These are phyloP conservation scores for Venturia oleaginea DNA, from an alignment of 2,329 filamentous ascomycete species.

Conservation along the genomic window DNA sequence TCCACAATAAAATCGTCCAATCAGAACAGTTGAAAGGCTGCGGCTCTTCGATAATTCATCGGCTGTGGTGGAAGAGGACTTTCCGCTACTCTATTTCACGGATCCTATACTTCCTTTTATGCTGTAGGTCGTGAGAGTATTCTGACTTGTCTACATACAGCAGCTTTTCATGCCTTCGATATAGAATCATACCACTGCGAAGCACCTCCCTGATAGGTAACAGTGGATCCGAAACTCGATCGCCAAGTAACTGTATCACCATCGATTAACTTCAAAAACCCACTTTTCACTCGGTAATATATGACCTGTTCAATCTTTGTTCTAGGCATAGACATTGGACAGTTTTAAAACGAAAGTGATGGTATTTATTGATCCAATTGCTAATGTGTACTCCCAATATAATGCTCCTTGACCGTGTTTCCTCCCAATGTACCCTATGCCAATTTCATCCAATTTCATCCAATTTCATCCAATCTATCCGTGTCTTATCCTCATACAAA, in stretches of 20 bases:
- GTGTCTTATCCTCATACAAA: not conserved
- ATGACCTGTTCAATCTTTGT: too few relatives aligned
- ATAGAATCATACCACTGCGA: too few relatives aligned
- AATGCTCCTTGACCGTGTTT: not conserved
- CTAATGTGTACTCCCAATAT: not conserved
- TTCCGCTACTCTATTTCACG: not conserved
- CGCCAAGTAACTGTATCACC: too few relatives aligned
- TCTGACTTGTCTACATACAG: too few relatives aligned
- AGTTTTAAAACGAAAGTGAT: constrained; percentile 1
- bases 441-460: not conserved
- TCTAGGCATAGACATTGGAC: too few relatives aligned
- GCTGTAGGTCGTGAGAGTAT: too few relatives aligned
- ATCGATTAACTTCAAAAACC: too few relatives aligned
- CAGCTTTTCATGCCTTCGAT: too few relatives aligned
- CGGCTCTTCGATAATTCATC: not conserved
- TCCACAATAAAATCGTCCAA: not conserved
- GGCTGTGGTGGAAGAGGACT: not conserved
- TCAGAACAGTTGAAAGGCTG: not conserved
- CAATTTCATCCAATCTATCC: not conserved
- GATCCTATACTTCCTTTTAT: not conserved
- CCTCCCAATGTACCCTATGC: not conserved
- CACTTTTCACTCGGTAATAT: too few relatives aligned
- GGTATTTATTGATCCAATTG: not conserved
- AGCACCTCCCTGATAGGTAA: too few relatives aligned
- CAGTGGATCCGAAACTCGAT: too few relatives aligned